Conservation (phyloP, 2,329 filamentous ascomycete species). For the Colletotrichum lini region DNA sequence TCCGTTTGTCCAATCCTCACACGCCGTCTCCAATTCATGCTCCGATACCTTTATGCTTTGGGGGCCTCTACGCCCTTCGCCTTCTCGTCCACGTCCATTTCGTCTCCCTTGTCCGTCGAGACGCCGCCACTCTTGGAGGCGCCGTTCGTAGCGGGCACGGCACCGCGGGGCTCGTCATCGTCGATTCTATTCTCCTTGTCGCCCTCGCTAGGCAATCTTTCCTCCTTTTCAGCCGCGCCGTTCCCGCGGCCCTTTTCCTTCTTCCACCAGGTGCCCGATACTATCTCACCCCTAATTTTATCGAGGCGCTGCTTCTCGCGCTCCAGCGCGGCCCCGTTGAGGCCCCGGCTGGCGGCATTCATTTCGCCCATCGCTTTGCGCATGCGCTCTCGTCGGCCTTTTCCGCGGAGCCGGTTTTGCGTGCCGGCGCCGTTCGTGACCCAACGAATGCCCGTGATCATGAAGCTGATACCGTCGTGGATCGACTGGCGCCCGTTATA, state of each 20-base stretch:
- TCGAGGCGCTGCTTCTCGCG: conserved; percentile 41
- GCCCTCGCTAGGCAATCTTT: conserved; percentile 52
- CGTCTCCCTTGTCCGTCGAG: conserved; percentile 13
- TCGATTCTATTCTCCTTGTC: conserved; percentile 64
- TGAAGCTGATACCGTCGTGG: conserved; percentile 93
- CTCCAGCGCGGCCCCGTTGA: conserved; percentile 38
- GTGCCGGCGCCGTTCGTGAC: conserved; percentile 80
- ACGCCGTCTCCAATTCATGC: neutral
- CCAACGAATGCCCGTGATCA: conserved; percentile 86
- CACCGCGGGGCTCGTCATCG: conserved; percentile 22
- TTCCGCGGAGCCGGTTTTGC: conserved; percentile 69
- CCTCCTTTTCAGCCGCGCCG: conserved; percentile 46
- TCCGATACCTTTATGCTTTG: neutral
- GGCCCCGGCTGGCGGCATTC: conserved; percentile 50
- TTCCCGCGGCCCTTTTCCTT: conserved; percentile 47
- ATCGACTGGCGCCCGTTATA: conserved; percentile 58
- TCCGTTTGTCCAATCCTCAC: conserved; percentile 17
- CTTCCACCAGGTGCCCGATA: conserved; percentile 52
- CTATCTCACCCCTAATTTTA: conserved; percentile 50
- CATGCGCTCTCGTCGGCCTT: conserved; percentile 70
- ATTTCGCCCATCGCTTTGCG: conserved; percentile 69
- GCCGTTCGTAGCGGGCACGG: conserved; percentile 9
- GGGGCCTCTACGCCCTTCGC: neutral
- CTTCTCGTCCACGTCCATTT: conserved; percentile 25
- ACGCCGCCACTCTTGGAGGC: neutral